phyloP scores from a whole-genome alignment of 352 stramenopile species.

The Phytophthora kernoviae region DNA sequence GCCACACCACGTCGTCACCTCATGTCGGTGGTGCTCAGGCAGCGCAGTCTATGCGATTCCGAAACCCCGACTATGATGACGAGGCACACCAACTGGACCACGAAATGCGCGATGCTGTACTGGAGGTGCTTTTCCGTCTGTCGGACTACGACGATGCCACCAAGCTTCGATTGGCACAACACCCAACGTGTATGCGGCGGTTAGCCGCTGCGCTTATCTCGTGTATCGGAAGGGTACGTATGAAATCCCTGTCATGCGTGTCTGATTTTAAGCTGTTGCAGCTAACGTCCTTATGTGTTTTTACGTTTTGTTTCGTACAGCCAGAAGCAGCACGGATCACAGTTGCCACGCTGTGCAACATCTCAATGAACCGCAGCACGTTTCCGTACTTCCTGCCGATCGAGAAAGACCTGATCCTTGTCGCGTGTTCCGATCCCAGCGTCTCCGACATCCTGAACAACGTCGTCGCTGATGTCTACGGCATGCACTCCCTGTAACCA shows the following conservation, averaged over 20 bases:
- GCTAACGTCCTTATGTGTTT: slow-evolving; percentile 12
- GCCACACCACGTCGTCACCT: slow-evolving; percentile 43
- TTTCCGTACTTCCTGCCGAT: slow-evolving; percentile 83
- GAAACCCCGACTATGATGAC: slow-evolving; percentile 28
- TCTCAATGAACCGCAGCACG: slow-evolving; percentile 79
- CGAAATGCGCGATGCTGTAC: slow-evolving; percentile 73
- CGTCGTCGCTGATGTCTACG: slow-evolving; percentile 79
- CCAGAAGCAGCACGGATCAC: slow-evolving; percentile 77
- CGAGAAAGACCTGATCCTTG: slow-evolving; percentile 75
- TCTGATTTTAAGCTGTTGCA: background rate
- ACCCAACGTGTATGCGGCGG: slow-evolving; percentile 66
- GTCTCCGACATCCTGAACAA: slow-evolving; percentile 84
- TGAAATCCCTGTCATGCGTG: background rate
- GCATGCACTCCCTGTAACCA: slow-evolving; percentile 79
- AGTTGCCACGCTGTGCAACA: slow-evolving; percentile 69
- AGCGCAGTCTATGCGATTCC: slow-evolving; percentile 17
- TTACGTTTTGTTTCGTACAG: slow-evolving; percentile 29
- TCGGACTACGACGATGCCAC: slow-evolving; percentile 61
- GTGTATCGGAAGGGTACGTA: slow-evolving; percentile 71
- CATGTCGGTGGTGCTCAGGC: slow-evolving; percentile 32
- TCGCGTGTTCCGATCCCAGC: slow-evolving; percentile 76
- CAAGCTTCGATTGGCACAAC: slow-evolving; percentile 73
- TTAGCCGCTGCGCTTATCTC: slow-evolving; percentile 62
- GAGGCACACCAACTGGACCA: slow-evolving; percentile 65
- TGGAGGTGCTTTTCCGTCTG: slow-evolving; percentile 79